Conservation (phyloP, 83 land plant genomes). For the Picea engelmannii region DNA sequence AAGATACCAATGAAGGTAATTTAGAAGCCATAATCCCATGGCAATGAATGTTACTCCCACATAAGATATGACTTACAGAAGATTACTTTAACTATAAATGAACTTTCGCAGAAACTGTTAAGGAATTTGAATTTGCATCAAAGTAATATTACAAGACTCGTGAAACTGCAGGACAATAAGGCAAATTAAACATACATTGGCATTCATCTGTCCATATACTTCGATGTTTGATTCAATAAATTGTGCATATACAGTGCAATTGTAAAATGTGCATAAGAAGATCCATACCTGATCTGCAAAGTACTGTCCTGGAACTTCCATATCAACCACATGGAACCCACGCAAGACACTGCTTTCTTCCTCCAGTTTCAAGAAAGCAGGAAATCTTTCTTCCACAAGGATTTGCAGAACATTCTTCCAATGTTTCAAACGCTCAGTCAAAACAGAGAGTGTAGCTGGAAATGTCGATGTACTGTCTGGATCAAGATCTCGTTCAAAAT, state of each 20-base stretch:
- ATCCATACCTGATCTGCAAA: slow-evolving; percentile 84
- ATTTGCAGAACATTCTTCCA: slow-evolving; percentile 97
- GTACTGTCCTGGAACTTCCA: slow-evolving; percentile 98
- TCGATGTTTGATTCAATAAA: neutral
- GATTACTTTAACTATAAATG: neutral
- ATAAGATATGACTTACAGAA: neutral
- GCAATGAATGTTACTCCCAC: neutral
- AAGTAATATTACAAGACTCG: neutral
- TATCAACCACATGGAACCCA: slow-evolving; percentile 95
- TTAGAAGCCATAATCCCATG: neutral
- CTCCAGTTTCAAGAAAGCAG: slow-evolving; percentile 94
- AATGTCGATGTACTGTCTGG: slow-evolving; percentile 90
- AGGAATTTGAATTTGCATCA: neutral
- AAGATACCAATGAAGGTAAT: neutral
- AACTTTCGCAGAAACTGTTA: neutral
- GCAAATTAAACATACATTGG: too few relatives aligned
- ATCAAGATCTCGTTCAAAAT: slow-evolving; percentile 96
- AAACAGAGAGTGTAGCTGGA: slow-evolving; percentile 88
- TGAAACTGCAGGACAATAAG: too few relatives aligned
- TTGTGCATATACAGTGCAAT: neutral
- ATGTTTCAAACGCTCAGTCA: slow-evolving; percentile 91
- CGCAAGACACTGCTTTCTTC: slow-evolving; percentile 91
- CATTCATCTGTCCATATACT: neutral
- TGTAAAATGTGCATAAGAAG: neutral
- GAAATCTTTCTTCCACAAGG: slow-evolving; percentile 96